A percentile compares a stretch with the other conserved stretches of the same genome.
Conservation (phyloP, 768 basidiomycete species). For the Podaxis rugospora region DNA sequence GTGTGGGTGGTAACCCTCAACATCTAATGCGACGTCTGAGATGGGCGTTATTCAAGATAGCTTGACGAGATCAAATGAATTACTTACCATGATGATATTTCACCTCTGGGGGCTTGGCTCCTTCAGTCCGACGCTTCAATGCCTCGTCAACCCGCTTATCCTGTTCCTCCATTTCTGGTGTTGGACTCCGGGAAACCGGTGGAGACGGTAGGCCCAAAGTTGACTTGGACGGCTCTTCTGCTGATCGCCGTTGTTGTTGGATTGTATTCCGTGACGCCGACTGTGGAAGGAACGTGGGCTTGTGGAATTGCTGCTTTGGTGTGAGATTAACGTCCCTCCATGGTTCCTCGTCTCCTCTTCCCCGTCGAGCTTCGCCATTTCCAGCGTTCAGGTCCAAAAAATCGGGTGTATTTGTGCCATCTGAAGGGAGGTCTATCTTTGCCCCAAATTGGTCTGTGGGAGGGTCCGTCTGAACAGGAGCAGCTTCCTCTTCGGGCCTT, state of each 20-base stretch:
- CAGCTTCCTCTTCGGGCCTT: conserved; percentile 30
- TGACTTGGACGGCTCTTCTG: background rate
- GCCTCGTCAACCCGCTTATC: conserved; percentile 47
- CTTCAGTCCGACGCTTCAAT: conserved; percentile 35
- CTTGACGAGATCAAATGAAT: background rate
- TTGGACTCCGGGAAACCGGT: conserved; percentile 23
- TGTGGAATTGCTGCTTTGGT: conserved; percentile 26
- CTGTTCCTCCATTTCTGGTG: conserved; percentile 31
- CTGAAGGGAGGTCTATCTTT: conserved; percentile 7
- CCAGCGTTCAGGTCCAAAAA: conserved; percentile 78
- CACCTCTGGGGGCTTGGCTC: conserved; percentile 48
- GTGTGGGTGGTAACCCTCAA: conserved; percentile 73
- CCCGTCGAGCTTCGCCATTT: conserved; percentile 19
- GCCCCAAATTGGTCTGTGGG: conserved; percentile 38
- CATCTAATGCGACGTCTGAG: conserved; percentile 75
- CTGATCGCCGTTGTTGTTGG: conserved; percentile 18
- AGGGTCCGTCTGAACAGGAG: conserved; percentile 19
- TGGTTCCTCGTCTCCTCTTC: conserved; percentile 17
- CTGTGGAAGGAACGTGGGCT: conserved; percentile 23
- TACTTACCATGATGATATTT: conserved; percentile 55
- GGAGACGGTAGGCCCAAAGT: conserved; percentile 24
- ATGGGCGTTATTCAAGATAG: conserved; percentile 2
- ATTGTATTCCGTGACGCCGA: conserved; percentile 29
- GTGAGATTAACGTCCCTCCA: conserved; percentile 20
- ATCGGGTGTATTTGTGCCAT: conserved; percentile 24